phyloP scores from a whole-genome alignment of 306 rosid genomes.

The Vigna radiata region DNA sequence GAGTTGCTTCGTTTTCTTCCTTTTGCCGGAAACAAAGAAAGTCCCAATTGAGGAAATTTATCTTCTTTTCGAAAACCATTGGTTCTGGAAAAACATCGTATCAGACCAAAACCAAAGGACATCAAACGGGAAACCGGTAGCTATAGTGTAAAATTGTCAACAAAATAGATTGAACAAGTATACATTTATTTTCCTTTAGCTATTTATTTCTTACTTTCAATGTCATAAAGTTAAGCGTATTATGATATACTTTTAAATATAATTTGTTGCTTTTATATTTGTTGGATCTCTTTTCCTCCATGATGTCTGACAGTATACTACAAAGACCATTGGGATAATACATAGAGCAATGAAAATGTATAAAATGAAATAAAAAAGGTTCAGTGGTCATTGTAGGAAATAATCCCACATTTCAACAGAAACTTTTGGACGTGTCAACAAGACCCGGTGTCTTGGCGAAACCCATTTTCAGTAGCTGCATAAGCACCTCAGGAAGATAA shows the following conservation, averaged over 20 bases:
- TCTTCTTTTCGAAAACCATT: conserved; percentile 81
- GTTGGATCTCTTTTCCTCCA: background rate
- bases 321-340: background rate
- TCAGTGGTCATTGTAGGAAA: too few species aligned
- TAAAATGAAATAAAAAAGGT: too few species aligned
- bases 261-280: background rate
- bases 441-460: too few species aligned
- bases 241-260: conserved; percentile 20
- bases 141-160: conserved; percentile 30
- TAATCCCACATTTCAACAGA: too few species aligned
- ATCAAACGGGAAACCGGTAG: conserved; percentile 46
- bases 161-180: conserved; percentile 34
- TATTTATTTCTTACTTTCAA: conserved; percentile 30
- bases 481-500: too few species aligned
- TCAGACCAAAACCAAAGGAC: conserved; percentile 37
- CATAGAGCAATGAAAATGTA: too few species aligned
- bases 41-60: conserved; percentile 94
- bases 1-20: conserved; percentile 80
- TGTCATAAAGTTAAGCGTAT: background rate
- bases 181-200: background rate
- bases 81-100: conserved; percentile 83
- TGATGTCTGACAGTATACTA: background rate
- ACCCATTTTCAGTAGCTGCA: too few species aligned
- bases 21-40: conserved; percentile 93
- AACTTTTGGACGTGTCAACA: too few species aligned